A percentile compares a stretch with the other conserved stretches of the same genome.
Evolutionary conservation across 2,329 filamentous ascomycete species (phyloP).

Genomic region (Colletotrichum sp.): DNA sequence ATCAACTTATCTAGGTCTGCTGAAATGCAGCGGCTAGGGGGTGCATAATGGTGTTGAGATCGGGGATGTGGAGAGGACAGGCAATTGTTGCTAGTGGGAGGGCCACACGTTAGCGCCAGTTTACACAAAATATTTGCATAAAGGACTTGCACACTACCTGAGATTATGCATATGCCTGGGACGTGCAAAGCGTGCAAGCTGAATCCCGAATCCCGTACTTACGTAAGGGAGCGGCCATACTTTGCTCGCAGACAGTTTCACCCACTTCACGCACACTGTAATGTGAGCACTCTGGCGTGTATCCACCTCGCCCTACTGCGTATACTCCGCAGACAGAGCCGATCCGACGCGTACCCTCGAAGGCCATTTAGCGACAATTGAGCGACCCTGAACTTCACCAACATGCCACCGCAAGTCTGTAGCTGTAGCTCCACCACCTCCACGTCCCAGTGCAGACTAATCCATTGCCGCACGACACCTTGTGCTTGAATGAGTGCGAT

Average conservation of each 20-base stretch:
- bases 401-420: background rate
- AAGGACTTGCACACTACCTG: too few species aligned
- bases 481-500: background rate
- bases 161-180: fast-evolving
- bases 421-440: background rate
- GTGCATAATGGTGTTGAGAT: background rate
- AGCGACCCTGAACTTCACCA: background rate
- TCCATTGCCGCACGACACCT: background rate
- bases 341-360: background rate
- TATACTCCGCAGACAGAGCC: background rate
- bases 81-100: background rate
- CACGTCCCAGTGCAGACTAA: background rate
- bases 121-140: too few species aligned
- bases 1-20: background rate
- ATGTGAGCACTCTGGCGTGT: background rate
- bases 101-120: background rate
- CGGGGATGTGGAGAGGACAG: background rate
- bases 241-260: background rate
- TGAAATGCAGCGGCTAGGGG: background rate
- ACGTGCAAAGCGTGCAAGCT: too few species aligned
- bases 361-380: background rate
- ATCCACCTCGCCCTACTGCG: background rate
- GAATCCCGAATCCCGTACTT: background rate
- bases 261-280: background rate
- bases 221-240: background rate